Conservation (phyloP, 306 rosid genomes). For the Castanea mollissima region DNA sequence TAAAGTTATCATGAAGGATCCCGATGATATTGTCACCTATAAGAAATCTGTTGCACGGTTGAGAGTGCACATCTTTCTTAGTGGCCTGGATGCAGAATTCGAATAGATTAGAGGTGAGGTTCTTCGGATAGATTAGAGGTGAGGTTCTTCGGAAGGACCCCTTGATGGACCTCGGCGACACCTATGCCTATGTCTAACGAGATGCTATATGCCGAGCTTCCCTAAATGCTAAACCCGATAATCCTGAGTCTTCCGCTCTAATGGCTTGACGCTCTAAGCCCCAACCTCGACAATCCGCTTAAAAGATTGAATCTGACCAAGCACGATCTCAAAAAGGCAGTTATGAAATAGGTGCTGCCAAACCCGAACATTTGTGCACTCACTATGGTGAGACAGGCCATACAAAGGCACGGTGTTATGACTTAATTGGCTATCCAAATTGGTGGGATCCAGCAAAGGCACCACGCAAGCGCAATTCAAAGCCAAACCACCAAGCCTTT, state of each 20-base stretch:
- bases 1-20: background rate
- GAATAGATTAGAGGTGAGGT: background rate
- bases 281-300: too few relatives aligned
- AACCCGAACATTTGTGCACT: background rate
- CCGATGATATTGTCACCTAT: background rate
- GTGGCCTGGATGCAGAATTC: background rate
- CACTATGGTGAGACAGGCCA: background rate
- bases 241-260: too few relatives aligned
- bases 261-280: too few relatives aligned
- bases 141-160: background rate
- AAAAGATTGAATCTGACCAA: too few relatives aligned
- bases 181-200: background rate
- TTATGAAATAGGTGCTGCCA: background rate
- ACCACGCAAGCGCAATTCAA: background rate
- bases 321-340: background rate
- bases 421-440: background rate
- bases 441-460: background rate
- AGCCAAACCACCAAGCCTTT: background rate
- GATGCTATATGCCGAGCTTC: background rate
- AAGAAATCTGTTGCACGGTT: background rate
- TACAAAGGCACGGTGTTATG: background rate
- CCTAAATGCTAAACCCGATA: background rate
- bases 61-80: background rate
- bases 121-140: background rate
- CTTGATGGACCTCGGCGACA: background rate